A percentile compares a stretch with the other conserved stretches of the same genome.
Evolutionary conservation across 2,329 filamentous ascomycete species (phyloP).

Genomic region (Exophiala xenobiotica): DNA sequence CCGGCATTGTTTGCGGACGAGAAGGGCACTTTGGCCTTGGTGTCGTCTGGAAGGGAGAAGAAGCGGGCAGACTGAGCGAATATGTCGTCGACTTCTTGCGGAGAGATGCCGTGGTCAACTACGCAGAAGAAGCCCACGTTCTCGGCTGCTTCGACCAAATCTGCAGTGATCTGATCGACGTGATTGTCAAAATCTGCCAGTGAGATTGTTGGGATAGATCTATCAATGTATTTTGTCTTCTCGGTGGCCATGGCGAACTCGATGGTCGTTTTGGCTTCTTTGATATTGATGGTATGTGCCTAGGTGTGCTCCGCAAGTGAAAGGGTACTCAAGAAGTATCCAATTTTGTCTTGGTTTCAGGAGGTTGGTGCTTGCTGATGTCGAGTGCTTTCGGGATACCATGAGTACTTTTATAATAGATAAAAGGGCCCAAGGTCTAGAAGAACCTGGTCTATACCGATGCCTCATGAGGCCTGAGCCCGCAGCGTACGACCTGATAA

Average conservation of each 20-base stretch:
- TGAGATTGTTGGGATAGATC: conserved; percentile 54
- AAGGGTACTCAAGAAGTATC: too few relatives aligned
- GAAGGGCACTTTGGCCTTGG: conserved; percentile 57
- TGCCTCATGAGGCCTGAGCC: not conserved
- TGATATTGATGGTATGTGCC: not conserved
- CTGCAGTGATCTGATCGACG: conserved; percentile 53
- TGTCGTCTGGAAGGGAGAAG: conserved; percentile 53
- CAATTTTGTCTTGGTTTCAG: too few relatives aligned
- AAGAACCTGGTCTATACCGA: not conserved
- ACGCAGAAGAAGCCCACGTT: conserved; percentile 62
- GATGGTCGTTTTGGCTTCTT: not conserved
- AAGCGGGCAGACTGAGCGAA: conserved; percentile 54
- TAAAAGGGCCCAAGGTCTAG: not conserved
- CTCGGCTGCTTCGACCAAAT: conserved; percentile 56
- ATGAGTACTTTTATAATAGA: not conserved
- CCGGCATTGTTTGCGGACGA: conserved; percentile 55
- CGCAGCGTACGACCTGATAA: conserved; percentile 11
- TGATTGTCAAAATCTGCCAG: conserved; percentile 54
- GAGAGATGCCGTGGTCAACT: conserved; percentile 55
- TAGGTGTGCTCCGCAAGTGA: too few relatives aligned
- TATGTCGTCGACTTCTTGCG: conserved; percentile 51
- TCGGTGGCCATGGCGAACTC: conserved; percentile 8
- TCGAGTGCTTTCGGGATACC: not conserved
- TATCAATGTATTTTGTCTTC: conserved; percentile 33
- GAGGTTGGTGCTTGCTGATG: too few relatives aligned